These are phyloP conservation scores for Salix dunnii DNA, from an alignment of 345 rosid genomes.

Conservation along the genomic window DNA sequence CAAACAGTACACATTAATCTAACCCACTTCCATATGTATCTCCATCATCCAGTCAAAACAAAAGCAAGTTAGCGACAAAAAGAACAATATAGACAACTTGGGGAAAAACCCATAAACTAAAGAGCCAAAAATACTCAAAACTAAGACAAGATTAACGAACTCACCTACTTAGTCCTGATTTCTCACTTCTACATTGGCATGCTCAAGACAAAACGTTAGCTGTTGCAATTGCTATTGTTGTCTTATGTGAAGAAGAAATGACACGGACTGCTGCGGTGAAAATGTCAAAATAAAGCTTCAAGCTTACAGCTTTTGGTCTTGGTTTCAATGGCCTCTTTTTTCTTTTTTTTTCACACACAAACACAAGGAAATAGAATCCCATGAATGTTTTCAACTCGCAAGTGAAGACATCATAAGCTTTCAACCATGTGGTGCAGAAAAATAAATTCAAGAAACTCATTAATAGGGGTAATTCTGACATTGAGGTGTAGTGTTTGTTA, in stretches of 20 bases:
- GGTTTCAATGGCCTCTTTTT: not conserved
- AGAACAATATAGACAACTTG: not conserved
- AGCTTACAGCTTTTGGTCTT: not conserved
- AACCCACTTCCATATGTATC: not conserved
- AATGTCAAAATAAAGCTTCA: conserved; percentile 6
- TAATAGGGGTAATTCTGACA: conserved; percentile 18
- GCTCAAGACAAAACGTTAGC: conserved; percentile 8
- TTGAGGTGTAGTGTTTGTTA: not conserved
- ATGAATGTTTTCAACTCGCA: not conserved
- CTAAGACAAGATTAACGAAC: conserved; percentile 19
- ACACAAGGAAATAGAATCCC: too few species aligned
- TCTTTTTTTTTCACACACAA: not conserved
- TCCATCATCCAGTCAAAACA: not conserved
- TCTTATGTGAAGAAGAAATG: conserved; percentile 3
- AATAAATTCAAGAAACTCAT: not conserved
- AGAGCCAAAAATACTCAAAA: not conserved
- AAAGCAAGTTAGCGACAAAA: not conserved
- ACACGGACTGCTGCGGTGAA: not conserved
- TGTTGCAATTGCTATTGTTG: not conserved
- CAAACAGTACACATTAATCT: not conserved
- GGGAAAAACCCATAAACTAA: not conserved
- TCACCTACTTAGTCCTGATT: conserved; percentile 33
- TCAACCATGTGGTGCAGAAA: not conserved
- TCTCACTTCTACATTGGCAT: conserved; percentile 27
- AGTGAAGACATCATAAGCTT: not conserved